Base-by-base conservation (phyloP, 1,284 basidiomycete species). In the Gymnopus androsaceus region DNA sequence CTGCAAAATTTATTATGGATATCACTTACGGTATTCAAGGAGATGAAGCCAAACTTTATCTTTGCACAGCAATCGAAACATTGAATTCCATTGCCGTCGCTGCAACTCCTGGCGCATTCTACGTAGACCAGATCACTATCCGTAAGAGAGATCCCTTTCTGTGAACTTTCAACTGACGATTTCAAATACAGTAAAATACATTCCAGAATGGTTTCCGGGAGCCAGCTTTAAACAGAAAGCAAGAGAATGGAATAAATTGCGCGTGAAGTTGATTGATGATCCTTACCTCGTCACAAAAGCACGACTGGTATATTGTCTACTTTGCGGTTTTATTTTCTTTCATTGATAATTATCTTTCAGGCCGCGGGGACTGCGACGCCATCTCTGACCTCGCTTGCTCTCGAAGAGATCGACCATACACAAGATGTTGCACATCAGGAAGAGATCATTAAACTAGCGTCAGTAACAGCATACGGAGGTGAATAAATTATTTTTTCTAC, bases 181-280 rank as follows among this genome's bases (percentile, higher is more conserved):
- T 27, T 12, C 8, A 17, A 34, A n/a, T 14, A 3, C 23, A 42
- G 46, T 55, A 19, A 55, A 49, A 49, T 55, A 49, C 19, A 38
- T 55, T 17, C 54, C 54, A 1, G 54, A 55, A 34, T 55, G 54
- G 54, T 49, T 55, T 36, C 47, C 47, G 7, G 54, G 54, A 21
- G 54, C 54, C 23, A 46, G 25, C 15, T 55, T 55, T 38, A 49
- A 55, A 17, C 34, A 21, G 7, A 48, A 40, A 48, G 54, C 54
- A 27, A 38, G 45, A 25, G 21, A 48, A 49, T 55, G 54, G 54
- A 31, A n/a, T 9, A 21, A 55, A 11, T 34, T 55, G 11, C 38
- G 51, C n/a, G 23, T 45, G 4, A n/a, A 46, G 23, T 45, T 53
- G 51, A 45, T 30, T n/a, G 51, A 53, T 19, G 33, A 15, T n/a